Evolutionary conservation across 495 filamentous ascomycete genomes (phyloP).

Genomic region (Pseudoneurospora amorphoporcata): DNA sequence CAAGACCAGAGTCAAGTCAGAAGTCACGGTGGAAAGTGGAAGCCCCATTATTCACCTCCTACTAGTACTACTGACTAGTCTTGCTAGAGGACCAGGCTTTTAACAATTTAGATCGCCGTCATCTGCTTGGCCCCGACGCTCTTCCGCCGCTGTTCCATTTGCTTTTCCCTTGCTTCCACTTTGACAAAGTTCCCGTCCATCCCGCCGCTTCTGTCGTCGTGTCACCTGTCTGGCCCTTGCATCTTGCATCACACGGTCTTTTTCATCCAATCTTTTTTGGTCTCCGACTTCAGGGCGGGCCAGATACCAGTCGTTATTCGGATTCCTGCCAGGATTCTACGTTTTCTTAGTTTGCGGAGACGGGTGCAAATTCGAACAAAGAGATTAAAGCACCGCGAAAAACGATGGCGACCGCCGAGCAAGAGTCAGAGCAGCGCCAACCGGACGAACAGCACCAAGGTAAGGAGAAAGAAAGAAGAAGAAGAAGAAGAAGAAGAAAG

Average conservation of each 20-base stretch:
- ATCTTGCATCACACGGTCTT: background rate
- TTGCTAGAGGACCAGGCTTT: background rate
- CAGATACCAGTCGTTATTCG: background rate
- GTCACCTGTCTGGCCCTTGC: background rate
- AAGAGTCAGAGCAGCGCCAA: slow-evolving; percentile 8
- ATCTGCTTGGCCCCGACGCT: background rate
- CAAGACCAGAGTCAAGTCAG: background rate
- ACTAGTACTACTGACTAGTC: background rate
- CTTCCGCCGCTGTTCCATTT: background rate
- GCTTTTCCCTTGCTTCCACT: background rate
- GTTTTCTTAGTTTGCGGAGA: background rate
- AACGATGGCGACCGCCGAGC: slow-evolving; percentile 12
- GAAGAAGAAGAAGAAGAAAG: background rate
- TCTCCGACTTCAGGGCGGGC: background rate
- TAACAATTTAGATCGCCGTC: background rate
- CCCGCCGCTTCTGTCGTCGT: background rate
- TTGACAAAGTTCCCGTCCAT: background rate
- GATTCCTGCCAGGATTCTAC: background rate
- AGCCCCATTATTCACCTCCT: background rate
- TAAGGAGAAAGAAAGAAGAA: slow-evolving; percentile 1
- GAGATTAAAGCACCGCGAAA: background rate
- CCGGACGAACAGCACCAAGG: slow-evolving; percentile 8
- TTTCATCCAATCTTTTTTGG: background rate
- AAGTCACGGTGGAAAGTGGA: background rate
- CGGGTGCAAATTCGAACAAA: background rate